phyloP scores from a whole-genome alignment of 768 basidiomycete genomes.

The Lactarius indigo region DNA sequence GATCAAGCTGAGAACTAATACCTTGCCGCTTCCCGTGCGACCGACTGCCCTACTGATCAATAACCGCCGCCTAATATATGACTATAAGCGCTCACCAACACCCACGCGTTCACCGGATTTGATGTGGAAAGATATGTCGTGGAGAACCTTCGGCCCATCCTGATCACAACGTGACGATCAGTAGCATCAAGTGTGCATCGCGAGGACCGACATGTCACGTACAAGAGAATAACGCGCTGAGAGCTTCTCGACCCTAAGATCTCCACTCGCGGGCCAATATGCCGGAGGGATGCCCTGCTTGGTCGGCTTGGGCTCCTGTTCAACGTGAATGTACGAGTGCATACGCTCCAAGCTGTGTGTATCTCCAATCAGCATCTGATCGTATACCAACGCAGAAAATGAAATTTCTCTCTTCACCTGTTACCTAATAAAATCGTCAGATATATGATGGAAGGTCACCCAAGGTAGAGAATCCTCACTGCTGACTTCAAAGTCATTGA shows the following conservation, averaged over 20 bases:
- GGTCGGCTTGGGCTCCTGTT: too few relatives aligned
- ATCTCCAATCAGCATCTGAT: background rate
- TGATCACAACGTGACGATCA: constrained; percentile 25
- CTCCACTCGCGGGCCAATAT: too few relatives aligned
- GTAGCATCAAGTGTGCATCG: constrained; percentile 44
- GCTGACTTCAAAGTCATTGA: constrained; percentile 44
- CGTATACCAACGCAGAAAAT: background rate
- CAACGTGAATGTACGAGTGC: constrained; percentile 50
- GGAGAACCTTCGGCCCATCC: constrained; percentile 54
- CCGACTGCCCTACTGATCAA: constrained; percentile 39
- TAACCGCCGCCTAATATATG: background rate
- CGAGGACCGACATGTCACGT: too few relatives aligned
- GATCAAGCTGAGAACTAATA: constrained; percentile 20
- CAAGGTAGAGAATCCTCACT: constrained; percentile 31
- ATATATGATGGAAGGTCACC: background rate
- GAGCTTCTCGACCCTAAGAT: too few relatives aligned
- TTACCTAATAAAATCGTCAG: constrained; percentile 26
- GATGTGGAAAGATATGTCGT: constrained; percentile 48
- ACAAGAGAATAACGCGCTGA: too few relatives aligned
- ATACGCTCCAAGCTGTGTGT: constrained; percentile 45
- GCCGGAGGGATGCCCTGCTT: too few relatives aligned
- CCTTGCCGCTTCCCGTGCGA: constrained; percentile 58
- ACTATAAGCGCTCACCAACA: constrained; percentile 38
- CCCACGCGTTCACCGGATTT: constrained; percentile 57
- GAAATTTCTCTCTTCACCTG: constrained; percentile 25